Evolutionary conservation across 371 early-diverging fungal species (phyloP).

Genomic region (Rhizomucor pusillus): DNA sequence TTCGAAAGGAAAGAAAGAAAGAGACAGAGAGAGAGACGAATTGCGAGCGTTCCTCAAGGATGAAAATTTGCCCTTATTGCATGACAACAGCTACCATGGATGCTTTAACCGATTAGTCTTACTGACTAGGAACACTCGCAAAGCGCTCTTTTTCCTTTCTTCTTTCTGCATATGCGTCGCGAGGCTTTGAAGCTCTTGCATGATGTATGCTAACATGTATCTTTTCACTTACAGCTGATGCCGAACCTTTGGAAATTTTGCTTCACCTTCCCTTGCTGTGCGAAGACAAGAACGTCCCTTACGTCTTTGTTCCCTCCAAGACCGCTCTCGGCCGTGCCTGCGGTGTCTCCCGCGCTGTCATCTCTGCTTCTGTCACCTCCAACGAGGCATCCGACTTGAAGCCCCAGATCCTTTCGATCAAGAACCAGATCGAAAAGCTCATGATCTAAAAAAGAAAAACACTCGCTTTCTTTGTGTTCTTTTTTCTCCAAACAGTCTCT

Average conservation of each 20-base stretch:
- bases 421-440: slow-evolving; percentile 91
- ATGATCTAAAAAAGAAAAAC: slow-evolving; percentile 60
- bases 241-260: slow-evolving; percentile 97
- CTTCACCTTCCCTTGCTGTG: slow-evolving; percentile 97
- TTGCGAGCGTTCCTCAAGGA: neutral
- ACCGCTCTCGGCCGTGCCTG: slow-evolving; percentile 98
- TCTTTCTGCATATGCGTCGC: too few species aligned
- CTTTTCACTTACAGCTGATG: slow-evolving; percentile 69
- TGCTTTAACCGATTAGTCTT: slow-evolving; percentile 25
- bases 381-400: slow-evolving; percentile 96
- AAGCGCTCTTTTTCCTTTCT: neutral
- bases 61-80: slow-evolving; percentile 14
- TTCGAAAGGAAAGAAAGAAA: neutral
- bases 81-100: slow-evolving; percentile 14
- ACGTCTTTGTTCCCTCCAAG: slow-evolving; percentile 96
- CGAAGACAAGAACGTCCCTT: slow-evolving; percentile 98
- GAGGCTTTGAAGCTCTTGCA: neutral
- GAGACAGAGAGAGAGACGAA: neutral
- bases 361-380: slow-evolving; percentile 91
- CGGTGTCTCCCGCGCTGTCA: slow-evolving; percentile 94
- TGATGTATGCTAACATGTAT: slow-evolving; percentile 3
- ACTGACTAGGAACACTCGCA: slow-evolving; percentile 12
- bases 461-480: neutral
- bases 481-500: neutral
- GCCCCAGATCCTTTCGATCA: slow-evolving; percentile 88